Evolutionary conservation across 2,329 filamentous ascomycete species (phyloP), one percentile per base, ranked within the genome.

Genomic region (Phoma herbarum): DNA sequence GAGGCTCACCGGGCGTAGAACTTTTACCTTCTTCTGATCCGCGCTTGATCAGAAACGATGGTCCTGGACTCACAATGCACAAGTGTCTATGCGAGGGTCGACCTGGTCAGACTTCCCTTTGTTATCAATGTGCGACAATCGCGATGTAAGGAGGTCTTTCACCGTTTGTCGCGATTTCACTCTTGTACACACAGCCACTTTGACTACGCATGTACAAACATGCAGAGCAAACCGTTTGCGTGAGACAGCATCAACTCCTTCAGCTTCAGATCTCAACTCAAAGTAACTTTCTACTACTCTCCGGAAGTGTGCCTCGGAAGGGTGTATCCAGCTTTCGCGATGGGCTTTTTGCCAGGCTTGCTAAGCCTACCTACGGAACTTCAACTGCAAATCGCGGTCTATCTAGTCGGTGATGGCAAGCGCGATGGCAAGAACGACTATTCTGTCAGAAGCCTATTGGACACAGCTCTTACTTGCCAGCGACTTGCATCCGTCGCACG

Each of bases 391-490:
- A 52, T 52, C 11, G 29, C 49, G 4, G 8, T 28, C 18, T n/a
- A 45, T 35, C 29, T 52, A 9, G n/a, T 37, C 10, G 28, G 29
- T 22, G 29, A 41, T 20, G 29, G n/a, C 29, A 45, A 52, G 49
- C 20, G 22, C 41, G 29, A 23, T 16, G 11, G 11, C 29, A 37
- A 52, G 20, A 16, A 28, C 16, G 11, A 22, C 33, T 22, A 16
- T 16, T 5, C 12, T 6, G 22, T 26, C 18, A 2, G 4, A 16
- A 7, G 26, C 7, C 43, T 58, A 3, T n/a, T 35, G 8, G 16
- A 20, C n/a, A 26, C 52, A 2, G 55, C 55, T 6, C 37, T 48
- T 18, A 43, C 43, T 16, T 58, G 55, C 25, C 37, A 46, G 23
- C 43, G 29, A 5, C 20, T 58, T 1, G 48, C 43, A 22, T 28